Base-by-base conservation (phyloP, 2,329 filamentous ascomycete species). In the Alternaria sp. region DNA sequence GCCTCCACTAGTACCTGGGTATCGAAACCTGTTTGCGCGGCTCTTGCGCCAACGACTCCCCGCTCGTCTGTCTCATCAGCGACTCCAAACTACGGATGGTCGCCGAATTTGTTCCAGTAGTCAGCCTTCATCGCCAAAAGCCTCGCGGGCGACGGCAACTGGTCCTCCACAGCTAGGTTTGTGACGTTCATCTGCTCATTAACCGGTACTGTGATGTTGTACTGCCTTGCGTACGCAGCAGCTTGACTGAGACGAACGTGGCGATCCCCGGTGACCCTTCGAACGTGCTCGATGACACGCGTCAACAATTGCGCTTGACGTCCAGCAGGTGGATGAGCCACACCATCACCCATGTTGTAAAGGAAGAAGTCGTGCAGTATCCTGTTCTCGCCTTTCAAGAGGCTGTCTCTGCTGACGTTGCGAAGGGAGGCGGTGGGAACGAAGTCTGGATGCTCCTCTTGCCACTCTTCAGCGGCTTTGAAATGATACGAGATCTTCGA, bases 291-390 rank as follows among this genome's bases (percentile, higher is more conserved):
- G 26, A 64, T 64, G 9, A 58, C 61, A 6, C 23, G 33, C 5
- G 58, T 64, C 12, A 64, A 55, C 41, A 58, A 46, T 25, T 64
- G 61, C 26, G 47, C 53, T 9, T 37, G 41, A 20, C 41, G 28
- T 30, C 61, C 47, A 9, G 15, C 26, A 14, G 58, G 61, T 18
- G 55, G 54, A 14, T 26, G 30, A 6, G 25, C 47, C 20, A 64
- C 61, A n/a, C 49, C 49, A 25, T 64, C 58, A 5, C 58, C 61
- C 61, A 64, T 64, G 15, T 53, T 46, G 26, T 53, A 33, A 6
- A 64, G 58, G 45, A 56, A 64, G 53, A 47, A 64, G 47, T 64
- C 61, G 23, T 60, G 57, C 5, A 51, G 28, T 2, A 14, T 18
- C 2, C 9, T 51, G 21, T 60, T 59, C 56, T 26, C 12, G 43